Evolutionary conservation across 805 yeast genomes (phyloP), one percentile per base, ranked within the genome.

Genomic region (Wickerhamomyces sydowiorum): DNA sequence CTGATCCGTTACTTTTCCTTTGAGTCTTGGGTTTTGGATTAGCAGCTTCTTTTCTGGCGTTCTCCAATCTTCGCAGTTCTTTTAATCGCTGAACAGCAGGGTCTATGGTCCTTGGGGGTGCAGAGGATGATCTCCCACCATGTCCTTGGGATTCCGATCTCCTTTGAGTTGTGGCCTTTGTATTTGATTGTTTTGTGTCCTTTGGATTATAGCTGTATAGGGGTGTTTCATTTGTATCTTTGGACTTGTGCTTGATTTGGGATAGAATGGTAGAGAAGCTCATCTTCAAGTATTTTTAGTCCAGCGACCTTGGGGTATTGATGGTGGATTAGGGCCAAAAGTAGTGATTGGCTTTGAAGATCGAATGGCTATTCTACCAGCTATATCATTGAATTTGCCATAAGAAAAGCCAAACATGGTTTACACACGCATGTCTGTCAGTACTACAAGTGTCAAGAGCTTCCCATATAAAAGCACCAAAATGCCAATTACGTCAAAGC

Each of bases 81-180:
- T 84, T 84, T 30, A 84, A 62, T 43, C 83, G 61, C 29, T 76
- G 78, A 8, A 84, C 86, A 4, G 87, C 87, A 0, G 90, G 88
- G 54, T 84, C 91, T 5, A 72, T 67, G 19, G 62, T 57, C 39
- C 69, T 50, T 2, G 45, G 28, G 5, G 35, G 25, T 18, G 17
- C 37, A 20, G 28, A 1, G n/a, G 8, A 27, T 27, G 30, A 27
- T 10, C 30, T 27, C n/a, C 6, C 8, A 5, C 23, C 19, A 5
- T 20, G 22, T 18, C 15, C 13, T 14, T 18, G 22, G 37, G 17
- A 4, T 15, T 14, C n/a, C 33, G 40, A 15, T 23, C 18, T 18
- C 15, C 33, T 27, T 33, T 15, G 43, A 24, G 8, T 27, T 29
- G 42, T 7, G 13, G 23, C 8, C 27, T 24, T 22, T 15, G 39